phyloP scores from a whole-genome alignment of 139 green algal genomes.

The Axilococcus clingmanii region DNA sequence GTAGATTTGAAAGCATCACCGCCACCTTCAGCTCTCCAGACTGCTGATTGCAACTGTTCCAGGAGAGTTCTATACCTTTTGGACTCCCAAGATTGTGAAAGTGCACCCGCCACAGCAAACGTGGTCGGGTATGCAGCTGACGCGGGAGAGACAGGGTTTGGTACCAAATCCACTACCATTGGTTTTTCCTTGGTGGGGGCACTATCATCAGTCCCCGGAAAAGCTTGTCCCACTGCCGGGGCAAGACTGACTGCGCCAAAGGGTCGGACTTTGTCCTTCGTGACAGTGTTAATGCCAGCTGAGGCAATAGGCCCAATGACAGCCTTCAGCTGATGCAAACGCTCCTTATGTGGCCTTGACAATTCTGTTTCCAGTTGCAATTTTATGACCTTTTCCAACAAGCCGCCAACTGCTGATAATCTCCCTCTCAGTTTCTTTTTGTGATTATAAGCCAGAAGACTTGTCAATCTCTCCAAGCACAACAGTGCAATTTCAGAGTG shows the following conservation, averaged over 20 bases:
- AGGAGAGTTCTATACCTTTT: conserved; percentile 15
- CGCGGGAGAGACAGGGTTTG: neutral
- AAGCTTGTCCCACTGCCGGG: neutral
- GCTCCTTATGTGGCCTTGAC: conserved; percentile 7
- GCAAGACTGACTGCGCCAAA: neutral
- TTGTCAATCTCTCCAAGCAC: conserved; percentile 20
- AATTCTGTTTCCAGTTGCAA: conserved; percentile 12
- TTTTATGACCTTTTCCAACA: conserved; percentile 22
- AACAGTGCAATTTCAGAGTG: conserved; percentile 21
- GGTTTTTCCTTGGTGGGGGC: neutral
- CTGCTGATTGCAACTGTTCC: conserved; percentile 18
- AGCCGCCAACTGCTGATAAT: conserved; percentile 11
- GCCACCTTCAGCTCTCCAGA: neutral
- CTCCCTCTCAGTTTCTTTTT: conserved; percentile 7
- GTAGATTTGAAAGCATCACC: neutral
- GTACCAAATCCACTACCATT: conserved; percentile 8
- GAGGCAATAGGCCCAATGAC: conserved; percentile 16
- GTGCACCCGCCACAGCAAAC: conserved; percentile 9
- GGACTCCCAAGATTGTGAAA: conserved; percentile 8
- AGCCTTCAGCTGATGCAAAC: conserved; percentile 8
- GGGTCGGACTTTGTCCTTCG: neutral
- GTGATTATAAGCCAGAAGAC: conserved; percentile 20
- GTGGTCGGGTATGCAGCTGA: conserved; percentile 24
- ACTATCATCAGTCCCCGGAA: neutral
- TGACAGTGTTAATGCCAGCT: conserved; percentile 7